Percentiles rank a stretch among this genome's conserved stretches.
Conservation (phyloP, 139 green algal species). For the Trebouxia sp. region DNA sequence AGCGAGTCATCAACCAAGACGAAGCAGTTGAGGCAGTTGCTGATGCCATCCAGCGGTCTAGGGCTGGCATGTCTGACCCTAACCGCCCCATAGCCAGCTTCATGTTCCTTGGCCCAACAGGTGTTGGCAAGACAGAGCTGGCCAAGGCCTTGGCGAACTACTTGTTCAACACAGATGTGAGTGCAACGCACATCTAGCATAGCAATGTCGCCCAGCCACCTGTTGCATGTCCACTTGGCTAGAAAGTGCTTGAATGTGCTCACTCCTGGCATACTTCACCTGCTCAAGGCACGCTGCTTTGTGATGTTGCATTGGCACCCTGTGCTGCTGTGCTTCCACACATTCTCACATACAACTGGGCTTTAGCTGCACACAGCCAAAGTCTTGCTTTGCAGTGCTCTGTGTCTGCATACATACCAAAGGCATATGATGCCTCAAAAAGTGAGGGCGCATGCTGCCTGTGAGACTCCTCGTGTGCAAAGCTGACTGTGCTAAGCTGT, state of each 20-base stretch:
- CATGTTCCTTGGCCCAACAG: conserved; percentile 98
- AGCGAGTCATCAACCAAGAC: conserved; percentile 87
- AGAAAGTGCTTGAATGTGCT: background rate
- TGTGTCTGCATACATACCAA: no score
- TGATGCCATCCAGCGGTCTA: conserved; percentile 92
- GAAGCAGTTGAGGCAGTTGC: conserved; percentile 88
- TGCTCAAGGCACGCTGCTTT: no score
- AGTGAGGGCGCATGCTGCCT: background rate
- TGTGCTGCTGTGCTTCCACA: no score
- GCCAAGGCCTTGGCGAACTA: conserved; percentile 89
- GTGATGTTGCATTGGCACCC: no score
- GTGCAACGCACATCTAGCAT: background rate
- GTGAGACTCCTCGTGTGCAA: background rate
- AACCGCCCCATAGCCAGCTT: conserved; percentile 95
- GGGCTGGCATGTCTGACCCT: conserved; percentile 89
- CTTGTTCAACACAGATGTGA: conserved; percentile 86
- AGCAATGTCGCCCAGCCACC: no score
- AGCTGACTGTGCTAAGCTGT: conserved; percentile 72
- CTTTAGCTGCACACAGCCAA: no score
- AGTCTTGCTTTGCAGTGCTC: no score
- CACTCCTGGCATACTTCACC: no score
- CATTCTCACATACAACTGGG: no score
- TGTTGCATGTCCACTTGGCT: background rate
- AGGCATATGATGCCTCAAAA: background rate
- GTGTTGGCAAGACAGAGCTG: conserved; percentile 99